These are phyloP conservation scores for Penicillium waksmanii DNA, from an alignment of 495 filamentous ascomycete species.

Conservation along the genomic window DNA sequence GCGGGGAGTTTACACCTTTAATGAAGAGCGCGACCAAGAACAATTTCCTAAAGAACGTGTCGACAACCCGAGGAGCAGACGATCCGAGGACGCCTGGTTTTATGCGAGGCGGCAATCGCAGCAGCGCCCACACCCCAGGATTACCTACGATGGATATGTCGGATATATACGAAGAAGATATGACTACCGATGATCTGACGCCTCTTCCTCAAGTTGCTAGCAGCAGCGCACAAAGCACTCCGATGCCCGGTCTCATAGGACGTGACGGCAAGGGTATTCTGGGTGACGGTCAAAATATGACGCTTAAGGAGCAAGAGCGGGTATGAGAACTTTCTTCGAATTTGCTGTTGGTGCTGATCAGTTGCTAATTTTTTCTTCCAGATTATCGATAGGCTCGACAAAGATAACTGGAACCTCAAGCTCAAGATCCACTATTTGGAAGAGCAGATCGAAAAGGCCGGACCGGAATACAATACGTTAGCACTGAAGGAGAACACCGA, in stretches of 20 bases:
- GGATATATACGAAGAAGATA: slow-evolving; percentile 66
- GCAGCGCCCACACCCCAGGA: slow-evolving; percentile 65
- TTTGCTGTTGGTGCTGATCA: too few relatives aligned
- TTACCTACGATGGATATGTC: slow-evolving; percentile 64
- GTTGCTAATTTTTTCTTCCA: slow-evolving; percentile 28
- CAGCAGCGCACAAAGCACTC: slow-evolving; percentile 81
- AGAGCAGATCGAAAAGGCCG: slow-evolving; percentile 80
- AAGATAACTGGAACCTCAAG: slow-evolving; percentile 94
- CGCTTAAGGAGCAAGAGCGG: slow-evolving; percentile 90
- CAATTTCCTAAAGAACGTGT: slow-evolving; percentile 63
- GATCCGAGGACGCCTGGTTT: slow-evolving; percentile 71
- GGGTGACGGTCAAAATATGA: slow-evolving; percentile 75
- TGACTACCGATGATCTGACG: slow-evolving; percentile 60
- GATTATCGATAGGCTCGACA: slow-evolving; percentile 92
- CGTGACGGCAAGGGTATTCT: slow-evolving; percentile 63
- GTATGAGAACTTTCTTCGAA: slow-evolving; percentile 43
- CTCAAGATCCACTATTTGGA: slow-evolving; percentile 96
- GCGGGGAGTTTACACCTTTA: slow-evolving; percentile 88
- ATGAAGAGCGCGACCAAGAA: slow-evolving; percentile 88
- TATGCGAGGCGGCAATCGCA: slow-evolving; percentile 61
- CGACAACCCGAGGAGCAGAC: slow-evolving; percentile 55
- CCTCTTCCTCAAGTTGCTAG: slow-evolving; percentile 71
- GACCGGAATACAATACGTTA: slow-evolving; percentile 82
- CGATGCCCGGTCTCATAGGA: slow-evolving; percentile 67
- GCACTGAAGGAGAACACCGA: slow-evolving; percentile 94